These are phyloP conservation scores for Pythium insidiosum DNA, from an alignment of 352 stramenopile genomes.

Conservation along the genomic window DNA sequence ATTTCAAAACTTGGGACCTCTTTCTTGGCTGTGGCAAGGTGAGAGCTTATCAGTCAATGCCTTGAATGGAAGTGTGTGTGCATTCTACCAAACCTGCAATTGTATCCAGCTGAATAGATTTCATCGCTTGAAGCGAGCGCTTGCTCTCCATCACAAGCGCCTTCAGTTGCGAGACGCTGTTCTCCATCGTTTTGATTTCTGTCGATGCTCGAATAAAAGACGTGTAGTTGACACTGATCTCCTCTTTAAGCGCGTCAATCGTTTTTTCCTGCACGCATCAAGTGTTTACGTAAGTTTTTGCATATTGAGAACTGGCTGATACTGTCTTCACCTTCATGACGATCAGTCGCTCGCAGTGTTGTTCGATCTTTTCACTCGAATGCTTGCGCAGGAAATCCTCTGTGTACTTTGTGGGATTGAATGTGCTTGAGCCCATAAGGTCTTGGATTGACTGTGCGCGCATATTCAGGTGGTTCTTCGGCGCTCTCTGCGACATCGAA, in stretches of 20 bases:
- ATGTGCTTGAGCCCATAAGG: slow-evolving; percentile 60
- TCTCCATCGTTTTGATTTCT: slow-evolving; percentile 82
- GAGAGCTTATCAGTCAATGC: no score
- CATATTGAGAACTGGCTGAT: no score
- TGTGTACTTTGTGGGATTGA: slow-evolving; percentile 66
- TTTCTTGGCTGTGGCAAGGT: slow-evolving; percentile 41
- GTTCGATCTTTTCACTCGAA: slow-evolving; percentile 63
- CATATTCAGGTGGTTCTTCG: slow-evolving; percentile 66
- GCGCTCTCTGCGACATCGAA: slow-evolving; percentile 28
- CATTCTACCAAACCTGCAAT: no score
- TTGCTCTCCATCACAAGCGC: slow-evolving; percentile 67
- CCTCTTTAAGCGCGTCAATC: slow-evolving; percentile 77
- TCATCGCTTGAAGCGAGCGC: slow-evolving; percentile 49
- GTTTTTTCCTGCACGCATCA: slow-evolving; percentile 44
- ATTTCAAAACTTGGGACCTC: slow-evolving; percentile 25
- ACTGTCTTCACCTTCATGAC: slow-evolving; percentile 76
- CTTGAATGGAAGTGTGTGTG: no score
- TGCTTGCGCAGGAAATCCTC: slow-evolving; percentile 76
- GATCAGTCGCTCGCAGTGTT: slow-evolving; percentile 65
- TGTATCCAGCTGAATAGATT: slow-evolving; percentile 37
- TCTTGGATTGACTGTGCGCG: slow-evolving; percentile 65
- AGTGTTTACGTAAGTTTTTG: no score
- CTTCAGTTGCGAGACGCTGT: slow-evolving; percentile 77
- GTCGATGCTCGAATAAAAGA: slow-evolving; percentile 65
- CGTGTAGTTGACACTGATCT: slow-evolving; percentile 77